Evolutionary conservation across 345 rosid species (phyloP), one percentile per base, ranked within the genome.

Genomic region (Boechera stricta): DNA sequence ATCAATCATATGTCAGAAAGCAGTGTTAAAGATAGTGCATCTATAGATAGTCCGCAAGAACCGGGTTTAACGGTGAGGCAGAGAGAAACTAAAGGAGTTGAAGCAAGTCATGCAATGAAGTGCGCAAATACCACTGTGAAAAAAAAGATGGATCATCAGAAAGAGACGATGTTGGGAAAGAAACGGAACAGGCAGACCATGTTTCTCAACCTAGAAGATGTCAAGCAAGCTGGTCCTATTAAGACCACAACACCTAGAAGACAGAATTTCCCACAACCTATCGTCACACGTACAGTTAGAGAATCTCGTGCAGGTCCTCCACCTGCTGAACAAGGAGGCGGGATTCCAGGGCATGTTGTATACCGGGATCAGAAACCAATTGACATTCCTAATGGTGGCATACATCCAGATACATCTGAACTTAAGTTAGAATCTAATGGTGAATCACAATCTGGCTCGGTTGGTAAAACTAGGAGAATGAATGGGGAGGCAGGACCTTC

Each of bases 161-260:
- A 92, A 81, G 99, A 92, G 84, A 90, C 91, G 57, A 95, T 95
- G 99, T 82, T 92, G 69, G 99, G 99, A 45, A 95, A 95, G 90
- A 95, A 88, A 79, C 98, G 99, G 42, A 87, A 79, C 81, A 83
- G 99, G 64, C 97, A 96, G 88, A 96, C 96, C 39, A 70, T 91
- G 91, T 86, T 96, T 83, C 89, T 96, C 52, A 87, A 91, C 71
- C 66, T 91, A 73, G 99, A 96, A 82, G 99, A 91, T 79, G 97
- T 89, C 81, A 96, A 90, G 86, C 98, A 93, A 87, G 96, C 89
- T 67, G 88, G 93, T 31, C 69, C 91, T 5, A 76, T 85, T 64
- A 96, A 91, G 81, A 82, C 87, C 15, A 83, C 90, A 11, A 92
- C 94, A 24, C 98, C 98, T 61, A 88, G 90, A 79, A 86, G 92